Base-by-base conservation (phyloP, 2,329 filamentous ascomycete genomes). In the Fusarium chuoi region DNA sequence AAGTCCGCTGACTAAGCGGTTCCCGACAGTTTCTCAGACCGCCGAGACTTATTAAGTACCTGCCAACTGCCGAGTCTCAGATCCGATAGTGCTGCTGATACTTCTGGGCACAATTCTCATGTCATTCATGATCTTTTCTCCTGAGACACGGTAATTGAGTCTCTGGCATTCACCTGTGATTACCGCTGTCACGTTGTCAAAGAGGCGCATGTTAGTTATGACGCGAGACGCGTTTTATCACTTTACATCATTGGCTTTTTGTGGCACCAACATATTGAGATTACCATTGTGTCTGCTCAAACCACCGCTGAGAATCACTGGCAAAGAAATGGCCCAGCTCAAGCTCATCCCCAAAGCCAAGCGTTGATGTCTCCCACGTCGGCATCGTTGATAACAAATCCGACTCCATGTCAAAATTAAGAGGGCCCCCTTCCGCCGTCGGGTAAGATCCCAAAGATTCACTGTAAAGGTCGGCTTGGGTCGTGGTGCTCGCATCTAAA, bases 291-390 rank as follows among this genome's bases (percentile, higher is more conserved):
- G 38, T 28, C 17, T 35, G 63, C 6, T 65, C 65, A 13, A 68
- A 68, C 65, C 65, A 68, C 17, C 41, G 36, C 39, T 68, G 65
- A 0, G 46, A 59, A 24, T 66, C 65, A 4, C 45, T 68, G 0
- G 62, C 41, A 17, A 68, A 66, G 13, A 68, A 68, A 35, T 66
- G 65, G 1, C 65, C 65, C 8, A 68, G 8, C 35, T 68, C 65
- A 51, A 68, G 62, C 24, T 68, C 65, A 20, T 68, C 65, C 4
- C 46, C 28, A 26, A 66, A 57, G 1, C 24, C 58, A 9, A 52
- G 24, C 5, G 30, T 24, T 4, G 57, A 38, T 1, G 33, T 39
- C 6, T 64, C 62, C 65, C 45, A 66, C 3, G 39, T 46, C 6
- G 60, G 63, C 60, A 65, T 66, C 3, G 42, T 60, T 2, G 62